phyloP scores from a whole-genome alignment of 441 rosid genomes.

The Adansonia grandidieri region DNA sequence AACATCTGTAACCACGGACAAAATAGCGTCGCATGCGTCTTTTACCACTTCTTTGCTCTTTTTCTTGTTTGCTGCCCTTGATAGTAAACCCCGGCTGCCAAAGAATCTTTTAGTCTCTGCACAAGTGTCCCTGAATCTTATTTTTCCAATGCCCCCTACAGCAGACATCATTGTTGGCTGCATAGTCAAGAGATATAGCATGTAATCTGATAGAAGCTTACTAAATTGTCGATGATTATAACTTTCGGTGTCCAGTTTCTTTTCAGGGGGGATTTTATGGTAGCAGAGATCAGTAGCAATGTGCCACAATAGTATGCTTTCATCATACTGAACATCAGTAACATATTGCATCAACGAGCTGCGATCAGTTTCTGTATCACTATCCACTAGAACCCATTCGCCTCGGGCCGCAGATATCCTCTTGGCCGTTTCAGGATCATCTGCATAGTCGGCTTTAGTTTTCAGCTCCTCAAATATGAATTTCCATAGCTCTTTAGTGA shows the following conservation, averaged over 20 bases:
- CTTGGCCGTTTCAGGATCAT: conserved; percentile 47
- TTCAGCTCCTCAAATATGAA: conserved; percentile 46
- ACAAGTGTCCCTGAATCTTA: conserved; percentile 59
- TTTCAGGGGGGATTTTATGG: conserved; percentile 11
- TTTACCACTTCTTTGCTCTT: background rate
- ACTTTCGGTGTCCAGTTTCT: background rate
- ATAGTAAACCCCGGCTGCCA: conserved; percentile 30
- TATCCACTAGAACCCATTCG: conserved; percentile 46
- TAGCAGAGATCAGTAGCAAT: conserved; percentile 65
- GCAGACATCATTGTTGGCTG: conserved; percentile 61
- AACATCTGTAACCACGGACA: conserved; percentile 36
- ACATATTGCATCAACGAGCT: conserved; percentile 40
- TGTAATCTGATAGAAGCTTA: conserved; percentile 58
- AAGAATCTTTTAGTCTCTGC: conserved; percentile 58
- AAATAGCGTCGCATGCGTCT: conserved; percentile 32
- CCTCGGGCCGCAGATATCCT: conserved; percentile 53
- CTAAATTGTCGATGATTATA: conserved; percentile 36
- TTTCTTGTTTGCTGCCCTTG: background rate
- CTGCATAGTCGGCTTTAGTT: conserved; percentile 43
- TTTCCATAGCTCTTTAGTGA: conserved; percentile 50
- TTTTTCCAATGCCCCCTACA: conserved; percentile 63
- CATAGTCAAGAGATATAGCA: conserved; percentile 58
- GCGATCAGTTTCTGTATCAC: conserved; percentile 15
- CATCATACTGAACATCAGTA: conserved; percentile 47
- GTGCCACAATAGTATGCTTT: conserved; percentile 71